Conservation (phyloP, 805 yeast species). For the Kodamaea kaohsiungensis region DNA sequence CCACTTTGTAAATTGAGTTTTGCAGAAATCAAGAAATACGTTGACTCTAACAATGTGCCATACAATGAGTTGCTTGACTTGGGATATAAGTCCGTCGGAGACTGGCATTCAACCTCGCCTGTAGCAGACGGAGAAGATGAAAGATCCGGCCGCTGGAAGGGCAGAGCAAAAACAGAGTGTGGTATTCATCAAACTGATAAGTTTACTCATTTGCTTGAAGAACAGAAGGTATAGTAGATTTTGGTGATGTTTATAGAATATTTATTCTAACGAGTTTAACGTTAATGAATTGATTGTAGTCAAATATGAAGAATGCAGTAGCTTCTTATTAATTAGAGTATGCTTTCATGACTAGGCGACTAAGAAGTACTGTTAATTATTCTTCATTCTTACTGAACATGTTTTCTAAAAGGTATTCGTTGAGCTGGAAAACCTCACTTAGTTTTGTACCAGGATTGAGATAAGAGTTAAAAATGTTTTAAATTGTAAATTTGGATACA, state of each 20-base stretch:
- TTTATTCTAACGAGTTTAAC: neutral
- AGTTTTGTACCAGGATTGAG: no score
- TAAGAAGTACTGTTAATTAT: no score
- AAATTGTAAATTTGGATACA: no score
- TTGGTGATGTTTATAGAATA: neutral
- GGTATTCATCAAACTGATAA: slow-evolving; percentile 86
- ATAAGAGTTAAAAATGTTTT: no score
- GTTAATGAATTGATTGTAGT: neutral
- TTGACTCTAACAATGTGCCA: slow-evolving; percentile 73
- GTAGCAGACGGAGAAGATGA: slow-evolving; percentile 92
- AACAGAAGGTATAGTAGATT: slow-evolving; percentile 5
- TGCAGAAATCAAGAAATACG: slow-evolving; percentile 65
- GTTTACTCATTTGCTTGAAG: slow-evolving; percentile 58
- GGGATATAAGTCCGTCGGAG: slow-evolving; percentile 92
- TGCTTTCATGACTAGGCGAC: no score
- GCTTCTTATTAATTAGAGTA: no score
- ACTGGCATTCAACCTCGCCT: slow-evolving; percentile 92
- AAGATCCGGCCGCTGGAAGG: slow-evolving; percentile 97
- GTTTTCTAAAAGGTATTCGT: no score
- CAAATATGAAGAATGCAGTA: no score
- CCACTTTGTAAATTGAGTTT: slow-evolving; percentile 87
- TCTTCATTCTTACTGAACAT: no score
- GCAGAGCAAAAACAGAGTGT: slow-evolving; percentile 88
- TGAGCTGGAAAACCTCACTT: no score
- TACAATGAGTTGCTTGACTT: slow-evolving; percentile 79